Percentiles rank a stretch among this genome's conserved stretches.
Conservation (phyloP, 2,329 filamentous ascomycete genomes). For the Phialocephala sp. region DNA sequence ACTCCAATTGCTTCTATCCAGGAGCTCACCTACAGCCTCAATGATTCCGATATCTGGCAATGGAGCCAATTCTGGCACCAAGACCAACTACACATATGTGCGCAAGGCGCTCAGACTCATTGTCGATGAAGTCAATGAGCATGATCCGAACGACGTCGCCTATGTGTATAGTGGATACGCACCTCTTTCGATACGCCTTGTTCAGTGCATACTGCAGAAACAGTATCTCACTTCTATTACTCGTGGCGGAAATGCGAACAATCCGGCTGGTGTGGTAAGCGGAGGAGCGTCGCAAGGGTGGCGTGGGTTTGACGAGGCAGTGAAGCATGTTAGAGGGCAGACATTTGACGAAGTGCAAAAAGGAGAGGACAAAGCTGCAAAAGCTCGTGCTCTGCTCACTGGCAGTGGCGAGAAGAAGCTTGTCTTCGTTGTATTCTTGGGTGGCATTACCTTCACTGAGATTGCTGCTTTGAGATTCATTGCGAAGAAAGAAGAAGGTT, state of each 20-base stretch:
- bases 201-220: slow-evolving; percentile 94
- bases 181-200: slow-evolving; percentile 85
- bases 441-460: slow-evolving; percentile 96
- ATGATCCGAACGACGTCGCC: slow-evolving; percentile 92
- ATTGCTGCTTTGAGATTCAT: slow-evolving; percentile 94
- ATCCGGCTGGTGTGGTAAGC: slow-evolving; percentile 53
- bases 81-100: slow-evolving; percentile 89
- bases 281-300: slow-evolving; percentile 76
- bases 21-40: slow-evolving; percentile 77
- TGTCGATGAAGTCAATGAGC: slow-evolving; percentile 95
- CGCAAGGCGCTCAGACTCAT: slow-evolving; percentile 88
- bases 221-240: slow-evolving; percentile 76
- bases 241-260: slow-evolving; percentile 61
- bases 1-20: slow-evolving; percentile 81
- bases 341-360: slow-evolving; percentile 94
- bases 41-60: slow-evolving; percentile 77
- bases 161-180: slow-evolving; percentile 99
- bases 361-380: slow-evolving; percentile 89
- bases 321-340: slow-evolving; percentile 84
- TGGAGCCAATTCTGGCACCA: slow-evolving; percentile 61
- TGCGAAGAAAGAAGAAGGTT: slow-evolving; percentile 79
- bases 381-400: slow-evolving; percentile 81
- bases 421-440: slow-evolving; percentile 94
- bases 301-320: slow-evolving; percentile 90
- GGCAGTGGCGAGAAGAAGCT: slow-evolving; percentile 79